These are phyloP conservation scores for Neocallimastix lanati DNA, from an alignment of 192 early-diverging fungal genomes.

Conservation along the genomic window DNA sequence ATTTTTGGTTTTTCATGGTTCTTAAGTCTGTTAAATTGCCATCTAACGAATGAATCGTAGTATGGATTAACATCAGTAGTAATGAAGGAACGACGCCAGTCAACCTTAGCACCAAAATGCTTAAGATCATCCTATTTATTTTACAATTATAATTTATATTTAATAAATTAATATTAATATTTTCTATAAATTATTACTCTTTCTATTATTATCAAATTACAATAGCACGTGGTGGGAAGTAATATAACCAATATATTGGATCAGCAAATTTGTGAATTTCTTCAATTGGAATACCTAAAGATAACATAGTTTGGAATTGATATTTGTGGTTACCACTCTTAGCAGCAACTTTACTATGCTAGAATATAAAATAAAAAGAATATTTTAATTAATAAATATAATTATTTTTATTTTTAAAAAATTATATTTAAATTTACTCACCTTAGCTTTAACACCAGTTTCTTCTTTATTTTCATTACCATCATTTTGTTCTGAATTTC, in stretches of 20 bases:
- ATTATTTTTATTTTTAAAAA: neutral
- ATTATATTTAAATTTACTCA: slow-evolving; percentile 37
- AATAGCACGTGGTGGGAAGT: slow-evolving; percentile 82
- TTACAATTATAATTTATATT: slow-evolving; percentile 19
- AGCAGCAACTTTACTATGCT: slow-evolving; percentile 70
- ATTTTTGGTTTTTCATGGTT: slow-evolving; percentile 46
- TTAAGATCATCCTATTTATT: slow-evolving; percentile 27
- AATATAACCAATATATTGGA: slow-evolving; percentile 73
- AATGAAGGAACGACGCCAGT: slow-evolving; percentile 93
- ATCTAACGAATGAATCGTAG: slow-evolving; percentile 93
- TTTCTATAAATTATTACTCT: neutral
- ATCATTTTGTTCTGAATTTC: too few species aligned
- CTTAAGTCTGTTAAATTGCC: slow-evolving; percentile 88
- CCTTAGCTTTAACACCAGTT: slow-evolving; percentile 4
- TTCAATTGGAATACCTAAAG: slow-evolving; percentile 60
- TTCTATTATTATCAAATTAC: neutral
- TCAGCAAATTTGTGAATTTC: slow-evolving; percentile 90
- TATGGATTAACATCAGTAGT: slow-evolving; percentile 96
- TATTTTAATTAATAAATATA: neutral
- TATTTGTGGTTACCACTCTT: slow-evolving; percentile 70
- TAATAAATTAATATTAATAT: slow-evolving; percentile 3
- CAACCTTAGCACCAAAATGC: slow-evolving; percentile 35
- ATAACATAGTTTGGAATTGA: slow-evolving; percentile 94
- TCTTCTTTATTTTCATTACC: slow-evolving; percentile 3
- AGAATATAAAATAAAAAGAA: neutral